Conservation (phyloP, 306 rosid species). For the Begonia loranthoides region DNA sequence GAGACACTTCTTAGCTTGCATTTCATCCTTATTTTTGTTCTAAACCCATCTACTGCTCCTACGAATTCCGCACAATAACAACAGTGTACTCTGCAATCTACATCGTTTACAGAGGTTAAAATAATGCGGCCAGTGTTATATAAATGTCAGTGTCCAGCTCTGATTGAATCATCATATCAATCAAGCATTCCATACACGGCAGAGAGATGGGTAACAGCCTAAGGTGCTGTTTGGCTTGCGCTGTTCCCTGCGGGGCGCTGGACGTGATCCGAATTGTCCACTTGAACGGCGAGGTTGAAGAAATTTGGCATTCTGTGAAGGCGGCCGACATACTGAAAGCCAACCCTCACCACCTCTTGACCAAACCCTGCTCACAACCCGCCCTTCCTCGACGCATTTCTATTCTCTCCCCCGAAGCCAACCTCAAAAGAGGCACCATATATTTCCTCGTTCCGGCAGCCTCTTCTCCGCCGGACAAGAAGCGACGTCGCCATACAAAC, state of each 20-base stretch:
- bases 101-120: too few relatives aligned
- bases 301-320: slow-evolving; percentile 46
- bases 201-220: slow-evolving; percentile 69
- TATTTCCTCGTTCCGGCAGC: slow-evolving; percentile 80
- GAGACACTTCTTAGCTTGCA: too few relatives aligned
- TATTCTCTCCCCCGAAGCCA: slow-evolving; percentile 72
- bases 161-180: too few relatives aligned
- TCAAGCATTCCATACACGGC: too few relatives aligned
- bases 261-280: slow-evolving; percentile 87
- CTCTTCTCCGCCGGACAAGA: slow-evolving; percentile 29
- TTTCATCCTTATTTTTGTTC: too few relatives aligned
- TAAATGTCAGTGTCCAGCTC: too few relatives aligned
- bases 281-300: slow-evolving; percentile 72
- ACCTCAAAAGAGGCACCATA: slow-evolving; percentile 77
- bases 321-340: slow-evolving; percentile 71
- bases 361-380: slow-evolving; percentile 52
- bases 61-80: too few relatives aligned
- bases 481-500: slow-evolving; percentile 10
- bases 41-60: too few relatives aligned
- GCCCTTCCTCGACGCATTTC: slow-evolving; percentile 61
- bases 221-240: slow-evolving; percentile 91
- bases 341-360: slow-evolving; percentile 71
- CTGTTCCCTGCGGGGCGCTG: slow-evolving; percentile 88
- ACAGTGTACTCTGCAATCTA: too few relatives aligned
- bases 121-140: too few relatives aligned